Evolutionary conservation across 805 yeast species (phyloP).

Genomic region (Starmerella cellae): DNA sequence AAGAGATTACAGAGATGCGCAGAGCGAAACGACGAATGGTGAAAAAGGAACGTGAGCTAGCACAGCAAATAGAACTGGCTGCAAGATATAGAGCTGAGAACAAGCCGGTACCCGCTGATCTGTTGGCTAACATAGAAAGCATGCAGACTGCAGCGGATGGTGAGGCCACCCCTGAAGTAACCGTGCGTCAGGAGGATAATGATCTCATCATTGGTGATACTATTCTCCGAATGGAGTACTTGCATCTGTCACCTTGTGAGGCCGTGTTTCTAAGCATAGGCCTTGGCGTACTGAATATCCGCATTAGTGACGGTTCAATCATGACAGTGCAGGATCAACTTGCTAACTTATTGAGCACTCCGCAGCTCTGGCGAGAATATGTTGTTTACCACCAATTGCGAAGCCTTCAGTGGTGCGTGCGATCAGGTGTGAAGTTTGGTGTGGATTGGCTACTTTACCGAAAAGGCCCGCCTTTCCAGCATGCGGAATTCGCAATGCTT

Average conservation of each 20-base stretch:
- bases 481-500: slow-evolving; percentile 71
- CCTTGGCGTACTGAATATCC: slow-evolving; percentile 36
- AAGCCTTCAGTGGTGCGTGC: slow-evolving; percentile 86
- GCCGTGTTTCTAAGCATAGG: slow-evolving; percentile 54
- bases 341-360: slow-evolving; percentile 1
- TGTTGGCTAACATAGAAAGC: slow-evolving; percentile 3
- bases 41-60: slow-evolving; percentile 51
- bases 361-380: slow-evolving; percentile 35
- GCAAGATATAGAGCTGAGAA: slow-evolving; percentile 24
- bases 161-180: neutral
- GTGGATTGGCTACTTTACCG: slow-evolving; percentile 71
- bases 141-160: neutral
- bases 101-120: neutral
- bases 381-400: slow-evolving; percentile 76
- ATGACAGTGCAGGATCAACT: slow-evolving; percentile 2
- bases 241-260: slow-evolving; percentile 68
- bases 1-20: slow-evolving; percentile 63
- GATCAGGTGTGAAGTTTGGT: slow-evolving; percentile 86
- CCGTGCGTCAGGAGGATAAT: slow-evolving; percentile 23
- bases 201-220: slow-evolving; percentile 16
- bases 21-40: slow-evolving; percentile 59
- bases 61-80: slow-evolving; percentile 39
- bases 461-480: slow-evolving; percentile 90
- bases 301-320: slow-evolving; percentile 3
- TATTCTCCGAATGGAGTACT: slow-evolving; percentile 27